Percentiles rank a stretch among this genome's conserved stretches.
Conservation (phyloP, 1,284 basidiomycete species). For the Apiotrichum brassicae region DNA sequence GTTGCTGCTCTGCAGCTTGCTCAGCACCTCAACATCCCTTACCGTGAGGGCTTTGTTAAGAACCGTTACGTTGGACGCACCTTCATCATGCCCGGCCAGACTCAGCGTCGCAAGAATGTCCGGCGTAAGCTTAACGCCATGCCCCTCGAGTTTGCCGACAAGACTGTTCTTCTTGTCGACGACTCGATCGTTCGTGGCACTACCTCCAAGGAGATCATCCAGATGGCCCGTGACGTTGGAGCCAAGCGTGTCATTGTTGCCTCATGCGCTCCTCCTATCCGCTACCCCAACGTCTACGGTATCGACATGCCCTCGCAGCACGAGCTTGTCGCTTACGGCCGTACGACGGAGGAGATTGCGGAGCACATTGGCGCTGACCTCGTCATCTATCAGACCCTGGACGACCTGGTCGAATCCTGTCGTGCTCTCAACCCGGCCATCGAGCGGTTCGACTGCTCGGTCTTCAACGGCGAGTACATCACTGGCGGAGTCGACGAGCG, state of each 20-base stretch:
- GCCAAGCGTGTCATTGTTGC: slow-evolving; percentile 97
- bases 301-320: slow-evolving; percentile 97
- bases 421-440: slow-evolving; percentile 77
- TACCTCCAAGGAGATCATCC: slow-evolving; percentile 97
- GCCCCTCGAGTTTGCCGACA: slow-evolving; percentile 93
- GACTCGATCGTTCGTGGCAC: slow-evolving; percentile 99
- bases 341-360: slow-evolving; percentile 71
- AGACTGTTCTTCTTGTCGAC: slow-evolving; percentile 93
- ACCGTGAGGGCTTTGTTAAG: slow-evolving; percentile 98
- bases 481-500: slow-evolving; percentile 88
- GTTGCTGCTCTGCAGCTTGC: slow-evolving; percentile 94
- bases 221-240: slow-evolving; percentile 99
- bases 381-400: slow-evolving; percentile 94
- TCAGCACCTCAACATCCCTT: slow-evolving; percentile 82
- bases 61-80: slow-evolving; percentile 98
- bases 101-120: slow-evolving; percentile 82
- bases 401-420: slow-evolving; percentile 83
- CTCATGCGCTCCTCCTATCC: slow-evolving; percentile 75
- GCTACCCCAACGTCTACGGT: slow-evolving; percentile 93
- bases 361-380: slow-evolving; percentile 87
- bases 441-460: slow-evolving; percentile 85
- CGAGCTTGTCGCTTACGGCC: slow-evolving; percentile 87
- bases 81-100: slow-evolving; percentile 98
- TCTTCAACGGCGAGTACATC: slow-evolving; percentile 95
- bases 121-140: slow-evolving; percentile 95